Evolutionary conservation across 176 grass and related monocot species (phyloP).

Genomic region (Sorghum bicolor): Sorghum_bicolor_NCBIv3 NC_012879.2:10258501-10259000

Average conservation of each 20-base stretch:
- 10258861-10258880: conserved; percentile 28
- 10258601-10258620: conserved; percentile 86
- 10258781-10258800: neutral
- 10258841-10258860: conserved; percentile 16
- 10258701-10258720: neutral
- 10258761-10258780: neutral
- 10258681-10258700: neutral
- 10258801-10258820: neutral
- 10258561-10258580: conserved; percentile 99
- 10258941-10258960: conserved; percentile 22
- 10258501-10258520: neutral
- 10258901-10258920: conserved; percentile 49
- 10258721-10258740: neutral
- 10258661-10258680: neutral
- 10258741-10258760: neutral
- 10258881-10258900: conserved; percentile 29
- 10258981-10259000: conserved; percentile 64
- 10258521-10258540: conserved; percentile 93
- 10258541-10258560: conserved; percentile 72
- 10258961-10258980: conserved; percentile 65
- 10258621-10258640: conserved; percentile 76
- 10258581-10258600: conserved; percentile 98
- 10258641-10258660: neutral
- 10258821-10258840: neutral
- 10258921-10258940: conserved; percentile 35